A percentile compares a stretch with the other conserved stretches of the same genome.
These are phyloP conservation scores for Saccharomycopsis oosterbeekiorum DNA, from an alignment of 805 yeast species.

Conservation along the genomic window DNA sequence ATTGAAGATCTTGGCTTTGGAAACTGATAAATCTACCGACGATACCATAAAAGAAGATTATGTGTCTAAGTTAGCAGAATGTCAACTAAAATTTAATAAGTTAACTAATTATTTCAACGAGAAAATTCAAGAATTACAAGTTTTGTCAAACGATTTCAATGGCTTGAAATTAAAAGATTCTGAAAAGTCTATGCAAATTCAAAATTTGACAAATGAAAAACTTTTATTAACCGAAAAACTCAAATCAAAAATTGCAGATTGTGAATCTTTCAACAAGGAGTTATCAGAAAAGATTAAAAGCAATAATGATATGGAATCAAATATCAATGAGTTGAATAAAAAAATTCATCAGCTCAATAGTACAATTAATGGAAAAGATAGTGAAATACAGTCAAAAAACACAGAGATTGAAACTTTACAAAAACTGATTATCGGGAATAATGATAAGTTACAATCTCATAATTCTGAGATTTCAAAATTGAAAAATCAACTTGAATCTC, in stretches of 20 bases:
- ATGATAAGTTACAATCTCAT: not conserved
- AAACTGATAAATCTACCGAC: not conserved
- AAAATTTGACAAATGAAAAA: not conserved
- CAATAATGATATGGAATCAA: not conserved
- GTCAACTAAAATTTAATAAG: not conserved
- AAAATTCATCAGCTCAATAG: not conserved
- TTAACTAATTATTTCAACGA: not conserved
- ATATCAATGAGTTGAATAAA: not conserved
- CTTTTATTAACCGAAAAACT: not conserved
- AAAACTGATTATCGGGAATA: not conserved
- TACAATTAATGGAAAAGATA: not conserved
- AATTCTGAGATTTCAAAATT: not conserved
- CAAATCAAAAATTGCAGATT: not conserved
- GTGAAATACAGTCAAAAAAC: not conserved
- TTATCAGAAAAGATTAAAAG: not conserved
- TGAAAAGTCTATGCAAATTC: not conserved
- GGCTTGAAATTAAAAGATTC: not conserved
- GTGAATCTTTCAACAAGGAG: not conserved
- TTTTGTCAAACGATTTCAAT: not conserved
- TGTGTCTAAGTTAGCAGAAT: not conserved
- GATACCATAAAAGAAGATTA: not conserved
- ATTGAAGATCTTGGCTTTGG: not conserved
- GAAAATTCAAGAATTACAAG: not conserved
- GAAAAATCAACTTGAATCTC: not conserved
- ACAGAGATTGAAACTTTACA: not conserved